Base-by-base conservation (phyloP, 768 basidiomycete genomes). In the Tylopilus vinaceipallidus region DNA sequence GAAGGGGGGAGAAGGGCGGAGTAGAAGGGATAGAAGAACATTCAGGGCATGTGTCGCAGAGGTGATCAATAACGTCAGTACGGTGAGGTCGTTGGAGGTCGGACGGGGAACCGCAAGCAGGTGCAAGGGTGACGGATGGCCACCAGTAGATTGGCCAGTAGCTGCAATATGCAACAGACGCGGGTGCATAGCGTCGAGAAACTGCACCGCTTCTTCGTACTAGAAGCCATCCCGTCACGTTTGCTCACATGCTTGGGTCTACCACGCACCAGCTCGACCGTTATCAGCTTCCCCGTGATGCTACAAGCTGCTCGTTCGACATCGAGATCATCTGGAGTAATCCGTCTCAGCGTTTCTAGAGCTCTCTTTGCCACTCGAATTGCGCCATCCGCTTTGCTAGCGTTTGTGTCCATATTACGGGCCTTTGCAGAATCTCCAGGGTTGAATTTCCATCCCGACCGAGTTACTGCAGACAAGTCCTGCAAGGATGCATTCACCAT, bases 281-380 rank as follows among this genome's bases (percentile, higher is more conserved):
- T 58, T 22, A 89, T 72, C 2, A 91, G 65, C 63, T 89, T 90
- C 8, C 80, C 84, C 6, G 82, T 61, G 5, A 91, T 68, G 50
- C 83, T 83, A 42, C 76, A 75, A 1, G 85, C 89, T 2, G 86
- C 88, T 32, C 84, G 75, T 67, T 92, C 91, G 6, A 90, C 75
- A 54, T 91, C 84, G 9, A 87, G 14, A 54, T 79, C 77, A 3
- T 70, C 72, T 0, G 76, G 69, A 38, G 66, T 69, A 17, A 78
- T 44, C 27, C 59, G 61, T 42, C 88, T 71, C 36, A 91, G 68
- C 3, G 64, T 55, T 1, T 49, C 50, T 8, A 91, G 62, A 44
- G 79, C 73, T 43, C 70, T 72, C 14, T 71, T 62, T 0, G 79
- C 79, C 16, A 73, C 32, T 27, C 27, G 48, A 16, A 47, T 57